These are phyloP conservation scores for Marsdenia floribunda DNA, from an alignment of 257 asterid species.

Conservation along the genomic window DNA sequence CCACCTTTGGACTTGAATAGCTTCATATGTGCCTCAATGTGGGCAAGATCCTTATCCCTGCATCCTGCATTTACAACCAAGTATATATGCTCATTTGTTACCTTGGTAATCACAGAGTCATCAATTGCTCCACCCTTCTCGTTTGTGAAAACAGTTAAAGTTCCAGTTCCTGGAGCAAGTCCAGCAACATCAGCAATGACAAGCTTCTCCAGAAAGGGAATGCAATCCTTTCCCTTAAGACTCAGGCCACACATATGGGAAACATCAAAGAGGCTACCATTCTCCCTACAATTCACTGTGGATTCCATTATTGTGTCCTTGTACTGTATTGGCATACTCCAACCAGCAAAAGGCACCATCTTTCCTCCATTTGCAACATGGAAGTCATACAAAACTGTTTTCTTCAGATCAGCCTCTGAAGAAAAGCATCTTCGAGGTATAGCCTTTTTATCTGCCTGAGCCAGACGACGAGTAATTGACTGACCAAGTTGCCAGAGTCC, in stretches of 20 bases:
- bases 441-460: conserved; percentile 63
- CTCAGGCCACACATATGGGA: conserved; percentile 98
- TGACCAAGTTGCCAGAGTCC: conserved; percentile 98
- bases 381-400: conserved; percentile 85
- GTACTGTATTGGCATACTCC: conserved; percentile 99
- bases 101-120: conserved; percentile 92
- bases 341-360: conserved; percentile 99
- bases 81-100: conserved; percentile 72
- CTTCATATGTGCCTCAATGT: conserved; percentile 96
- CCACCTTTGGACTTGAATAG: conserved; percentile 86
- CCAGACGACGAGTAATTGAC: conserved; percentile 76
- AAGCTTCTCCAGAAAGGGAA: conserved; percentile 88
- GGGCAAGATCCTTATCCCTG: conserved; percentile 96
- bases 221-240: conserved; percentile 85
- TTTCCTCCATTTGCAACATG: conserved; percentile 93
- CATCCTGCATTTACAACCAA: conserved; percentile 98
- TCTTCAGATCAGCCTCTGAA: conserved; percentile 91
- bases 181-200: conserved; percentile 95
- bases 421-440: conserved; percentile 75
- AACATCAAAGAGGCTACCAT: conserved; percentile 93
- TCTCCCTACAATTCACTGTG: conserved; percentile 87
- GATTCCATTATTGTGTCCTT: conserved; percentile 98
- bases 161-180: conserved; percentile 86
- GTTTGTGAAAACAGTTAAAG: conserved; percentile 83
- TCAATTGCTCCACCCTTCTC: conserved; percentile 99